phyloP scores from a whole-genome alignment of 2,329 filamentous ascomycete species.

The Sporothrix protearum region DNA sequence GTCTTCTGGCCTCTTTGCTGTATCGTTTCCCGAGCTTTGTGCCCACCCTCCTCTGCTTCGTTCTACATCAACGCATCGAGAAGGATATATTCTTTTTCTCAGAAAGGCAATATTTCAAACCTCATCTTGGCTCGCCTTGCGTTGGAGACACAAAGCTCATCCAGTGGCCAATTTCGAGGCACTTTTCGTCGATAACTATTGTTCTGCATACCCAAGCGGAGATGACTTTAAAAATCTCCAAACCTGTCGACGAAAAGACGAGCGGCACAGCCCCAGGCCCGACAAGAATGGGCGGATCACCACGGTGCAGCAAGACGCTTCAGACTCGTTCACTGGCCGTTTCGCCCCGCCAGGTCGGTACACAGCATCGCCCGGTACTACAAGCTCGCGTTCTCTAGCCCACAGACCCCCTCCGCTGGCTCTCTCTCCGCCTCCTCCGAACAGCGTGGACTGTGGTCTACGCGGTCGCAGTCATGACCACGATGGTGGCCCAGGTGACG shows the following conservation, averaged over 20 bases:
- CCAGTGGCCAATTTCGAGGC: neutral
- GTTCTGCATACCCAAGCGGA: neutral
- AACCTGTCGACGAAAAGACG: neutral
- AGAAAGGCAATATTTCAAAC: no score
- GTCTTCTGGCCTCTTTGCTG: neutral
- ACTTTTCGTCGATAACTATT: neutral
- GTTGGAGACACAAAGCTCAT: neutral
- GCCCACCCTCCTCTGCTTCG: neutral
- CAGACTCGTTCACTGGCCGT: neutral
- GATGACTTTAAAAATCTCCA: neutral
- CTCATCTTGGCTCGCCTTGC: neutral
- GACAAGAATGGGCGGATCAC: neutral
- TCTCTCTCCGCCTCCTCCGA: neutral
- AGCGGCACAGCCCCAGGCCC: neutral
- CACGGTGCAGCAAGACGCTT: neutral
- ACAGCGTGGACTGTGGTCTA: neutral
- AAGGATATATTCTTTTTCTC: neutral
- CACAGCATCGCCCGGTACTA: neutral
- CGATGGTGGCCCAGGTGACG: neutral
- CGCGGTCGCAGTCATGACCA: neutral
- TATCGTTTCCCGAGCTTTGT: neutral
- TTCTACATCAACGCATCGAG: neutral
- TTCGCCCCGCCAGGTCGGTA: neutral
- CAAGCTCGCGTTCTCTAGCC: neutral
- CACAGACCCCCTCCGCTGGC: conserved; percentile 1